Percentiles rank a stretch among this genome's conserved stretches.
phyloP scores from a whole-genome alignment of 2,329 filamentous ascomycete genomes.

The Emergomyces africanus region DNA sequence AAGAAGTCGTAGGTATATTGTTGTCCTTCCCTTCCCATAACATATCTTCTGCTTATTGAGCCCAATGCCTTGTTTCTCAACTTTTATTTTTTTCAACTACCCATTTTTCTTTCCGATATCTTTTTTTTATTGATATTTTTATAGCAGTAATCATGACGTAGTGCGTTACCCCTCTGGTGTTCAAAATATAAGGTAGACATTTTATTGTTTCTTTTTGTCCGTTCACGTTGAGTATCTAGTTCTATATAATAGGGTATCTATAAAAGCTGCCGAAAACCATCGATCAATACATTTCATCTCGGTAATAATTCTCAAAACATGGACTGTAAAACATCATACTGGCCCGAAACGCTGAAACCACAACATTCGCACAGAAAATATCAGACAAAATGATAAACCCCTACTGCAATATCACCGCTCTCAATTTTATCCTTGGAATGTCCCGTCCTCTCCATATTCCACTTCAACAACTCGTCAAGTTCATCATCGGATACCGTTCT shows the following conservation, averaged over 20 bases:
- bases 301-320: background rate
- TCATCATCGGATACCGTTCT: conserved; percentile 13
- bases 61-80: background rate
- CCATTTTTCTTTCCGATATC: conserved; percentile 6
- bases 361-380: background rate
- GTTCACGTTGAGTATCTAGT: background rate
- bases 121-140: conserved; percentile 4
- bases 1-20: background rate
- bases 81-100: background rate
- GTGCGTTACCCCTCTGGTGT: background rate
- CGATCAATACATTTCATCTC: background rate
- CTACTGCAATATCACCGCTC: conserved; percentile 6
- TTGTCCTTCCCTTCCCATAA: background rate
- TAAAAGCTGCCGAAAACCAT: background rate
- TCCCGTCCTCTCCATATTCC: conserved; percentile 9
- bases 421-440: conserved; percentile 6
- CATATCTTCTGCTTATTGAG: background rate
- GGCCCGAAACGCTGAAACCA: background rate
- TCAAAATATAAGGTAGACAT: background rate
- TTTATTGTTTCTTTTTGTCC: background rate
- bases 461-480: conserved; percentile 17
- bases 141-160: background rate
- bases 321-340: background rate
- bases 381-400: conserved; percentile 8
- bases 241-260: background rate